phyloP scores from a whole-genome alignment of 1,139 yeast species.

The Pichia terricola region DNA sequence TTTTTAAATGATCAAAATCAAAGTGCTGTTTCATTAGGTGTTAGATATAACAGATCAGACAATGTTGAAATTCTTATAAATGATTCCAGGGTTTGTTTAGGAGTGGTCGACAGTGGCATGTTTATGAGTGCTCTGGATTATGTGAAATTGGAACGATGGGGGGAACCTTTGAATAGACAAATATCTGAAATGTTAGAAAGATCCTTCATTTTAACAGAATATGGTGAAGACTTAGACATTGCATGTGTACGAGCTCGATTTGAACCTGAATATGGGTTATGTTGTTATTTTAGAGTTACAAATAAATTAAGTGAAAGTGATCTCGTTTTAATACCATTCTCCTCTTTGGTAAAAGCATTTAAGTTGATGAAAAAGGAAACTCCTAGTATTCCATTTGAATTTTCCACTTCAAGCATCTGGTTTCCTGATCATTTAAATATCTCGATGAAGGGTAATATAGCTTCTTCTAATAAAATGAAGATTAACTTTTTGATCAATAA shows the following conservation, averaged over 20 bases:
- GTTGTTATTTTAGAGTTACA: slow-evolving; percentile 26
- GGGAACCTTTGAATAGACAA: slow-evolving; percentile 26
- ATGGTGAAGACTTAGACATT: slow-evolving; percentile 25
- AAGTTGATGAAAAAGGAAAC: slow-evolving; percentile 20
- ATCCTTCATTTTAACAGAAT: slow-evolving; percentile 26
- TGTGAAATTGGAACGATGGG: slow-evolving; percentile 27
- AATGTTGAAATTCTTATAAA: slow-evolving; percentile 41
- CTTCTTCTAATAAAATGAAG: slow-evolving; percentile 28
- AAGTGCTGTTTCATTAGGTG: slow-evolving; percentile 18
- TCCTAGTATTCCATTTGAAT: slow-evolving; percentile 18
- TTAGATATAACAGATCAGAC: slow-evolving; percentile 58
- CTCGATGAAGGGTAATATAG: slow-evolving; percentile 21
- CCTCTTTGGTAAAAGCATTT: slow-evolving; percentile 17
- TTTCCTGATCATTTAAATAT: slow-evolving; percentile 30
- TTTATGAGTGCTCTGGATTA: slow-evolving; percentile 43
- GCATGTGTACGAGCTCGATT: slow-evolving; percentile 26
- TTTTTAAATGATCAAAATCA: slow-evolving; percentile 38
- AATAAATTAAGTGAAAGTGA: slow-evolving; percentile 7
- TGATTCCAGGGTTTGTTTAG: slow-evolving; percentile 38
- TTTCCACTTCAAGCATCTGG: slow-evolving; percentile 18
- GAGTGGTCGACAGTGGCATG: slow-evolving; percentile 33
- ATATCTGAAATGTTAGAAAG: slow-evolving; percentile 39
- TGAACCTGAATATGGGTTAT: slow-evolving; percentile 27
- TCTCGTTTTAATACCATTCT: slow-evolving; percentile 14
- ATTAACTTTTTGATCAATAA: slow-evolving; percentile 17